Evolutionary conservation across 2,329 filamentous ascomycete species (phyloP).

Genomic region (Xylariomycetidae sp.): DNA sequence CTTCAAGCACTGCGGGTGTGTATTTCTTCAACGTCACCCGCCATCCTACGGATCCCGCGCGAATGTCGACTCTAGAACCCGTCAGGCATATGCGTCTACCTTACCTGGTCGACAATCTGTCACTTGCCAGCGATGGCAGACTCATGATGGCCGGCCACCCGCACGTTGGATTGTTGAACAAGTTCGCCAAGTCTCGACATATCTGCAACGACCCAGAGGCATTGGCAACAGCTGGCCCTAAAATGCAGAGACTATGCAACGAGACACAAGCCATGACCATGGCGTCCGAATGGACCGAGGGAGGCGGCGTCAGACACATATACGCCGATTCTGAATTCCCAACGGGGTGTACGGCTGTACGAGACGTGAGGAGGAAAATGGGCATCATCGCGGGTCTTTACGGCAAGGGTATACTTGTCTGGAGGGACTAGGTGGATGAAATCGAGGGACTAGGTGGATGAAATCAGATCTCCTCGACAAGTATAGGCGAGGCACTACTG

Average conservation of each 20-base stretch:
- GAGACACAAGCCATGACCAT: conserved; percentile 17
- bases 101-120: conserved; percentile 38
- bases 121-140: conserved; percentile 21
- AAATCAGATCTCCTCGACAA: too few relatives aligned
- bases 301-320: conserved; percentile 26
- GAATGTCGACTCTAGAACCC: conserved; percentile 10
- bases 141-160: conserved; percentile 38
- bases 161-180: conserved; percentile 26
- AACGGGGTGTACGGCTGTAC: conserved; percentile 28
- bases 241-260: conserved; percentile 15
- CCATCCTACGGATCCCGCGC: background rate
- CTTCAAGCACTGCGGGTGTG: conserved; percentile 25
- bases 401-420: conserved; percentile 29
- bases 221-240: conserved; percentile 18
- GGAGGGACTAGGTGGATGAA: conserved; percentile 14
- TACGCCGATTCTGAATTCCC: conserved; percentile 31
- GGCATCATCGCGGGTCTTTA: conserved; percentile 35
- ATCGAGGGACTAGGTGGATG: background rate
- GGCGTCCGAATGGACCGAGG: conserved; percentile 32
- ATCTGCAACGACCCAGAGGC: conserved; percentile 28
- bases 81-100: conserved; percentile 21
- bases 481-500: too few relatives aligned
- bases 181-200: conserved; percentile 27
- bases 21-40: conserved; percentile 24
- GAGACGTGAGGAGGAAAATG: conserved; percentile 23